Percentiles rank a stretch among this genome's conserved stretches.
phyloP scores from a whole-genome alignment of 495 filamentous ascomycete species.

The Aspergillus mulundensis region DNA sequence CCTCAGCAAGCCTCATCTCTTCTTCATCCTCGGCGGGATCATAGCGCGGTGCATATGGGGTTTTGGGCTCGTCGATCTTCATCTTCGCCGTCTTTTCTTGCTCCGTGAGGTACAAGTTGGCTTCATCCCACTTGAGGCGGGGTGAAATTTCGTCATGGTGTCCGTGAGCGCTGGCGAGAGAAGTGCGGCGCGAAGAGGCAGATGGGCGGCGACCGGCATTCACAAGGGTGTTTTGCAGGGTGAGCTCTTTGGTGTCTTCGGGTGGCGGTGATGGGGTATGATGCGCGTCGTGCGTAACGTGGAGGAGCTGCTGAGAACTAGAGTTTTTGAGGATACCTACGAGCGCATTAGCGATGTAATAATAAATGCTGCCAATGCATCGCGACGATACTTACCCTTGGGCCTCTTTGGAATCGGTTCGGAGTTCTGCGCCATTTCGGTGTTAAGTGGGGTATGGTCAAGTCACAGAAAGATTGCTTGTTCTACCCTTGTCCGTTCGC shows the following conservation, averaged over 20 bases:
- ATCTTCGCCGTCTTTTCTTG: slow-evolving; percentile 92
- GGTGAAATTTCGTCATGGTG: slow-evolving; percentile 53
- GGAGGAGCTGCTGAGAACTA: slow-evolving; percentile 43
- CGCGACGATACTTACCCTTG: slow-evolving; percentile 56
- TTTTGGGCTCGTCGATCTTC: slow-evolving; percentile 99
- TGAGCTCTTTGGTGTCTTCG: slow-evolving; percentile 70
- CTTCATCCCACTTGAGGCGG: slow-evolving; percentile 96
- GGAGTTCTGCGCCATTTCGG: slow-evolving; percentile 30
- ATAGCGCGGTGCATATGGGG: slow-evolving; percentile 86
- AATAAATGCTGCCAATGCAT: neutral
- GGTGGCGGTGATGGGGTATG: slow-evolving; percentile 27
- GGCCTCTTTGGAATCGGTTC: slow-evolving; percentile 58
- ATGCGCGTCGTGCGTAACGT: slow-evolving; percentile 22
- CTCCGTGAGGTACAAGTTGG: slow-evolving; percentile 91
- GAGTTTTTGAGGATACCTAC: slow-evolving; percentile 94
- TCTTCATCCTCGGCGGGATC: slow-evolving; percentile 84
- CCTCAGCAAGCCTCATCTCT: slow-evolving; percentile 50
- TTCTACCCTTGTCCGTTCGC: neutral
- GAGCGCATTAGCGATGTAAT: neutral
- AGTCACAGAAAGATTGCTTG: neutral
- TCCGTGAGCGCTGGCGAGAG: slow-evolving; percentile 40
- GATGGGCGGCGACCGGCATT: slow-evolving; percentile 90
- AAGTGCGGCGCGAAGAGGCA: slow-evolving; percentile 65
- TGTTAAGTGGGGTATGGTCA: neutral
- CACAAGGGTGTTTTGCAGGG: slow-evolving; percentile 85